Percentiles rank a stretch among this genome's conserved stretches.
Evolutionary conservation across 1,284 basidiomycete species (phyloP).

Genomic region (Meripilus lineatus): DNA sequence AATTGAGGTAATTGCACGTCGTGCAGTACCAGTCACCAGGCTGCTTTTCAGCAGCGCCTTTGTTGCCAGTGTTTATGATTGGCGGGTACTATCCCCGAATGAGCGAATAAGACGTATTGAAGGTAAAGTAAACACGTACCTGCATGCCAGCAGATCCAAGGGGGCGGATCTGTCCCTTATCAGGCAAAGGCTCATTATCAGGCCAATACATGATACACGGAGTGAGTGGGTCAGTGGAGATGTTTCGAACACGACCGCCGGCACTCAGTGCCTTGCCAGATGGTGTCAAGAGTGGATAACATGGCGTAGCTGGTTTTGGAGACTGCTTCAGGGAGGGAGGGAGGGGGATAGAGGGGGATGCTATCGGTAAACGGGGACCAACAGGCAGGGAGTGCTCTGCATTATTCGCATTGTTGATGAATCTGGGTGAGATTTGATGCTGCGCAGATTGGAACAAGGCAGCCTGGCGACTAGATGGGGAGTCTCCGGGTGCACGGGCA

Average conservation of each 20-base stretch:
- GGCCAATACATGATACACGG: constrained; percentile 85
- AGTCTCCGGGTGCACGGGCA: too few relatives aligned
- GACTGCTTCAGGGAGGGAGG: constrained; percentile 11
- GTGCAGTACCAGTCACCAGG: constrained; percentile 89
- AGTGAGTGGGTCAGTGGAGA: constrained; percentile 60
- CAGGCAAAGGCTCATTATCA: constrained; percentile 76
- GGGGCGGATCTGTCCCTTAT: constrained; percentile 71
- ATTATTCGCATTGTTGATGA: constrained; percentile 12
- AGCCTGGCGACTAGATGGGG: too few relatives aligned
- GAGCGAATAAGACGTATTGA: constrained; percentile 8
- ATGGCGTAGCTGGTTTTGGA: constrained; percentile 28
- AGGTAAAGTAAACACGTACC: constrained; percentile 32
- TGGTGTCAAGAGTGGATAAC: constrained; percentile 70
- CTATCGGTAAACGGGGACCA: constrained; percentile 8
- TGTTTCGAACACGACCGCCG: constrained; percentile 72
- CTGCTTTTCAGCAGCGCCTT: constrained; percentile 80
- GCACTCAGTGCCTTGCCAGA: constrained; percentile 68
- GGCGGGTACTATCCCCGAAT: constrained; percentile 56
- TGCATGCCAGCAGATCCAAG: constrained; percentile 44
- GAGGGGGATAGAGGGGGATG: too few relatives aligned
- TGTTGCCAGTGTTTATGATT: constrained; percentile 85
- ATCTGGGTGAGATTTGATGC: constrained; percentile 9
- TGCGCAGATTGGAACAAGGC: constrained; percentile 17
- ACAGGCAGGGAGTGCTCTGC: constrained; percentile 18
- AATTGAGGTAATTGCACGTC: constrained; percentile 82